Evolutionary conservation across 805 yeast genomes (phyloP), one percentile per base, ranked within the genome.

Genomic region (Kazachstania psychrophila): DNA sequence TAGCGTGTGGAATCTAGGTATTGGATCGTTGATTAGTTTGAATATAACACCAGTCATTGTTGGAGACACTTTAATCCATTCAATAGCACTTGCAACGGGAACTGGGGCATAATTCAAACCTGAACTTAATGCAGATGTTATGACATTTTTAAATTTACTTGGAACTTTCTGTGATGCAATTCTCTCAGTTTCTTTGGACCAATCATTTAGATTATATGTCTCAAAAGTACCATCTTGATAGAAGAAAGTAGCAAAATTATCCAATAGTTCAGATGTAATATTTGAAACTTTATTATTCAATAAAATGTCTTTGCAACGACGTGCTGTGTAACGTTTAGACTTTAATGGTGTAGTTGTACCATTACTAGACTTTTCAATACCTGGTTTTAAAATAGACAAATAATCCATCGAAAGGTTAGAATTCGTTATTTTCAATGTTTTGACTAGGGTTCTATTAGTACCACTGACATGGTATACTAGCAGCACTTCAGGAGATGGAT

Each of bases 11-110:
- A 50, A 56, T 29, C 40, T 34, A 1, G 60, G 58, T 6, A 39
- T 39, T 6, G 29, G 30, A 16, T 48, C 36, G 17, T 37, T 36
- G 6, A 28, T 33, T 13, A 44, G 27, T 40, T 58, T 58, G 10
- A 45, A 40, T 13, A 56, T 45, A 3, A 53, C 45, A 37, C 61
- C 61, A 6, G 57, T 46, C 56, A 56, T 47, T 8, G 60, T 46
- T 14, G 62, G 62, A n/a, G 61, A 54, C n/a, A 55, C 43, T 19
- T 39, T 41, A 20, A 47, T 41, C 62, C 62, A 58, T 33, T 56
- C 61, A 6, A 51, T 26, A 5, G 48, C 48, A 27, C 41, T 39
- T 5, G 42, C 33, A 5, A 48, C 43, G 9, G 57, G 56, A 8
- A 47, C 15, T 26, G 42, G 40, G 1, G 56, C 56, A 31, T 42